phyloP scores from a whole-genome alignment of 2,329 filamentous ascomycete genomes.

The Aspergillus ibericus region DNA sequence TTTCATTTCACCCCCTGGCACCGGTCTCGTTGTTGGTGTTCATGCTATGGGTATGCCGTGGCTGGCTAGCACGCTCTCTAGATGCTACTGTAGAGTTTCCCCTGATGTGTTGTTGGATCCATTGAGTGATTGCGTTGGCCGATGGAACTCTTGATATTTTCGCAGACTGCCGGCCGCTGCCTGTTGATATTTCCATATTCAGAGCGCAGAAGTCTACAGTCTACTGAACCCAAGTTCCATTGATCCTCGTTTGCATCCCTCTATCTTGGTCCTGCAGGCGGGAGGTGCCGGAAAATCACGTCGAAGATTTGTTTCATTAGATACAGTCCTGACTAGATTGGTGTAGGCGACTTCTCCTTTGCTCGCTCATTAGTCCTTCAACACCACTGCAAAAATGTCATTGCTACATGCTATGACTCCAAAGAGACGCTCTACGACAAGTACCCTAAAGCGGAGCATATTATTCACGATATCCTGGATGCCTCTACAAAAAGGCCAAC shows the following conservation, averaged over 20 bases:
- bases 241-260: background rate
- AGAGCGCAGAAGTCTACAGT: background rate
- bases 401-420: slow-evolving; percentile 49
- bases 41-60: too few relatives aligned
- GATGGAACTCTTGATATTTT: background rate
- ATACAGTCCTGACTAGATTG: background rate
- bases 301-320: background rate
- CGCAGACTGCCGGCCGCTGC: background rate
- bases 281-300: background rate
- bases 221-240: background rate
- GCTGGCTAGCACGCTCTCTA: too few relatives aligned
- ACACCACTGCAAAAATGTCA: slow-evolving; percentile 42
- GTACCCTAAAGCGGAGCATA: slow-evolving; percentile 68
- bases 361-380: slow-evolving; percentile 44
- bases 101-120: background rate
- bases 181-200: background rate
- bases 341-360: slow-evolving; percentile 50
- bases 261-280: background rate
- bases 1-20: background rate
- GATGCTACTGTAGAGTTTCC: too few relatives aligned
- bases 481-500: slow-evolving; percentile 7
- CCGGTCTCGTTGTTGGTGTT: slow-evolving; percentile 13
- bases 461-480: slow-evolving; percentile 51
- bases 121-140: background rate
- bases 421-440: slow-evolving; percentile 60